Base-by-base conservation (phyloP, 1,284 basidiomycete species). In the Sutorius eximius region DNA sequence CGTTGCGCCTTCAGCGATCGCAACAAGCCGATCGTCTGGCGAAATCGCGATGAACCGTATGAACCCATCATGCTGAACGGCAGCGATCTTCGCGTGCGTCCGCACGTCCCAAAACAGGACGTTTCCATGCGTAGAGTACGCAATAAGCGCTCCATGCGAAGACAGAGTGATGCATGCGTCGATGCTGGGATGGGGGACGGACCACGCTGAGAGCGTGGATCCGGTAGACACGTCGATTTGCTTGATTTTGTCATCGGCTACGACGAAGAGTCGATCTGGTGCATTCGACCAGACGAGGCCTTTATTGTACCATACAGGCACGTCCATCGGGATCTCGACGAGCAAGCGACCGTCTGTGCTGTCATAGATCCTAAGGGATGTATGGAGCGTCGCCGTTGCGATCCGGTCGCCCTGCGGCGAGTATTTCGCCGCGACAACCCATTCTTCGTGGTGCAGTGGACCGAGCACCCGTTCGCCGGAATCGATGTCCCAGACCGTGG, bases 361-460 rank as follows among this genome's bases (percentile, higher is more conserved):
- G 29, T 32, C 7, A 8, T 45, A 45, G 12, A 45, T 18, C 10
- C 34, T 15, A 36, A 36, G 5, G 34, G 18, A 47, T 0, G 24
- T 3, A 0, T 0, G 1, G 24, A 27, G 24, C 16, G 49, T 45
- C 1, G 42, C 54, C 2, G 46, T 57, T 2, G 49, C 58, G 30
- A 60, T 45, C 2, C 43, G 45, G 13, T 58, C 54, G 1, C 59
- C 58, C 1, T 13, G 37, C 0, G 59, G 49, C 6, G 58, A 57
- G 42, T 49, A 45, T 32, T 15, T 45, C n/a, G 12, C 43, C 20
- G n/a, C 43, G 7, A 13, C 12, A 7, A 45, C 43, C 16, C 0
- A 1, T 12, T 13, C 13, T 2, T 30, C 13, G 29, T 32, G 29
- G 12, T 9, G 5, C 10, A 32, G 18, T 12, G 42, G 42, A 44